Percentiles rank a stretch among this genome's conserved stretches.
phyloP scores from a whole-genome alignment of 176 grass and related monocot genomes.

The Raddia guianensis region DNA sequence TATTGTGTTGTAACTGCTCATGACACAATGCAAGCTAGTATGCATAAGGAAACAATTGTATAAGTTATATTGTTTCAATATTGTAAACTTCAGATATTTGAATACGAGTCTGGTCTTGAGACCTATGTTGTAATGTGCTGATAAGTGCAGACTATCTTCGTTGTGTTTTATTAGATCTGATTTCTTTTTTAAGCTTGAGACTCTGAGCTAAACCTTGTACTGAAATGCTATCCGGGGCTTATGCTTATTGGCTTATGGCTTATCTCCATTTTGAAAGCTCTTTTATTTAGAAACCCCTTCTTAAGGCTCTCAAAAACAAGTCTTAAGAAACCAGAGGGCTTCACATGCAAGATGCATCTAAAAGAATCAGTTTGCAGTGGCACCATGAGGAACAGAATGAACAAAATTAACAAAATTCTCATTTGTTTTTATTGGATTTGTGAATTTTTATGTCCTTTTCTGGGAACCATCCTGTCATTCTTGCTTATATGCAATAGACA shows the following conservation, averaged over 20 bases:
- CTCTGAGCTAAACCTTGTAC: not conserved
- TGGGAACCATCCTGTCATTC: not conserved
- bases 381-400: not conserved
- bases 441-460: not conserved
- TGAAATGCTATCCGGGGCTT: not conserved
- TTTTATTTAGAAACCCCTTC: too few species aligned
- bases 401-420: constrained; percentile 9
- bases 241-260: too few species aligned
- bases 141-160: not conserved
- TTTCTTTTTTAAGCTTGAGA: constrained; percentile 27
- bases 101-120: not conserved
- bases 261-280: too few species aligned
- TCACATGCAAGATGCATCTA: not conserved
- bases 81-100: not conserved
- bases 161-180: not conserved
- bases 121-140: not conserved
- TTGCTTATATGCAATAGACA: constrained; percentile 8
- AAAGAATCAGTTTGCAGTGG: not conserved
- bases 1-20: too few species aligned
- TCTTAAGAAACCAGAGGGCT: not conserved
- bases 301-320: too few species aligned
- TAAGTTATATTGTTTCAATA: not conserved
- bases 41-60: not conserved
- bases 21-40: not conserved
- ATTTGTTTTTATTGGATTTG: not conserved